Conservation (phyloP, 179 eudicot species). For the Beta lomatogona region DNA sequence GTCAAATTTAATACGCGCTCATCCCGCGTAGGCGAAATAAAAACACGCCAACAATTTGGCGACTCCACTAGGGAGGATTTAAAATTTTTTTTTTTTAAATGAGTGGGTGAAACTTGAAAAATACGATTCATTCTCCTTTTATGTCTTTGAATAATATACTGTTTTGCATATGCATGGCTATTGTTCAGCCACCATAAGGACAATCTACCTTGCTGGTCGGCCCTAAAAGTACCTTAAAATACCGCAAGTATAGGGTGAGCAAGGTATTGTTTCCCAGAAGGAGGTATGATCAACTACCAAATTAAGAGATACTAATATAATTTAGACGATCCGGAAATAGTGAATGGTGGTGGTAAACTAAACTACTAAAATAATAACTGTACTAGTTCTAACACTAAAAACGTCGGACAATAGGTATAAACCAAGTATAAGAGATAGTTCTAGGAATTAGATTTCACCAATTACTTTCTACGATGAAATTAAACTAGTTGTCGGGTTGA, state of each 20-base stretch:
- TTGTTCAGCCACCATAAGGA: too few relatives aligned
- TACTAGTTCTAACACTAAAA: not conserved
- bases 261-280: conserved; percentile 1
- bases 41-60: too few relatives aligned
- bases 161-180: too few relatives aligned
- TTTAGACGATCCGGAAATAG: not conserved
- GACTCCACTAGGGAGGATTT: too few relatives aligned
- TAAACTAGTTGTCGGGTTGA: not conserved
- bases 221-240: not conserved
- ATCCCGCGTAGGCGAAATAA: too few relatives aligned
- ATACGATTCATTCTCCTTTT: too few relatives aligned
- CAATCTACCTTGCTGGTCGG: not conserved
- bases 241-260: not conserved
- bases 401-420: not conserved
- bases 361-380: not conserved
- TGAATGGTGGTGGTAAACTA: not conserved
- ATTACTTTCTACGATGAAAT: not conserved
- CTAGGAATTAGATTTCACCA: not conserved
- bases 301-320: not conserved
- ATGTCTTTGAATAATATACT: too few relatives aligned
- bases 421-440: not conserved
- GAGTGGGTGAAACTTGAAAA: too few relatives aligned
- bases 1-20: too few relatives aligned
- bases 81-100: too few relatives aligned
- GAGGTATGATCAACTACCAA: not conserved